Percentiles rank a stretch among this genome's conserved stretches.
phyloP scores from a whole-genome alignment of 2,329 filamentous ascomycete genomes.

The Cadophora sp. region DNA sequence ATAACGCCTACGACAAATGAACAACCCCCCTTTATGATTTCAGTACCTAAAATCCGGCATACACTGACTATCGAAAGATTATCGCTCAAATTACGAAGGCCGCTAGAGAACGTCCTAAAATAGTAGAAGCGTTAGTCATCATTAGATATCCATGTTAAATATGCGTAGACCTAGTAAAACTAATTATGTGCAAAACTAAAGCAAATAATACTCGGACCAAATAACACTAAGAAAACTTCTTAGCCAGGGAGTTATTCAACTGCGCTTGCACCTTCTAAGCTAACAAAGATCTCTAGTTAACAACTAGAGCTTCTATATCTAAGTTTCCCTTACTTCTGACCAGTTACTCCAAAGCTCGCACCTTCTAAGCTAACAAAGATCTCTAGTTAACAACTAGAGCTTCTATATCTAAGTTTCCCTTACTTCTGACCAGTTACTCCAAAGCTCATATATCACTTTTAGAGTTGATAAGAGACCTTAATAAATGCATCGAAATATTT shows the following conservation, averaged over 20 bases:
- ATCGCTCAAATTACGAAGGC: conserved; percentile 3
- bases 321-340: conserved; percentile 2
- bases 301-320: neutral
- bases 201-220: neutral
- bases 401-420: conserved; percentile 1
- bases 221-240: neutral
- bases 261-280: conserved; percentile 6
- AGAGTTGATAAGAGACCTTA: conserved; percentile 8
- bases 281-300: neutral
- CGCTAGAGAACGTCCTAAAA: neutral
- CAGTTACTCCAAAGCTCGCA: neutral
- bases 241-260: neutral
- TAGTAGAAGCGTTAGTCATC: neutral
- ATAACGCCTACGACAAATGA: conserved; percentile 4
- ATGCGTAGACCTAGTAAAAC: conserved; percentile 1
- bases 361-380: conserved; percentile 4
- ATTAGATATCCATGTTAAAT: conserved; percentile 6
- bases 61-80: neutral
- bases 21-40: neutral
- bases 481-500: neutral
- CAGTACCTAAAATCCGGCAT: neutral
- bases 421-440: neutral
- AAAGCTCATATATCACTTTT: conserved; percentile 2
- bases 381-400: neutral
- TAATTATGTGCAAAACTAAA: neutral